Percentiles rank a stretch among this genome's conserved stretches.
phyloP scores from a whole-genome alignment of 2,329 filamentous ascomycete species.

The Proliferodiscus dingleyae region DNA sequence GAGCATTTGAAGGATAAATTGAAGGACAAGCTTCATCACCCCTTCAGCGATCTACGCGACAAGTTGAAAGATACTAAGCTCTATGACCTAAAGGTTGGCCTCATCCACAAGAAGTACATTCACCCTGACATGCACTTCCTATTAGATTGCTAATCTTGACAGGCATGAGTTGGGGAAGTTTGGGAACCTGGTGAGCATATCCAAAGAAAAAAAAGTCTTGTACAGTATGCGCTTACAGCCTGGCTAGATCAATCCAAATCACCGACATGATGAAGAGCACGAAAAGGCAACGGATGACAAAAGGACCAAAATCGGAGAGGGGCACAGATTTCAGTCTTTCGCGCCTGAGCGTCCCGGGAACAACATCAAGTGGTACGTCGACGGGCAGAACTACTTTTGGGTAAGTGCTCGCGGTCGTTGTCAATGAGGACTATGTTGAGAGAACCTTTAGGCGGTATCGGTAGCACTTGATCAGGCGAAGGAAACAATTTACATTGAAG shows the following conservation, averaged over 20 bases:
- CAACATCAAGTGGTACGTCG: constrained; percentile 93
- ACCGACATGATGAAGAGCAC: constrained; percentile 91
- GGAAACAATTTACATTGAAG: constrained; percentile 91
- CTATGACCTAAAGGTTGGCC: constrained; percentile 51
- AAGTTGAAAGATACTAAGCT: constrained; percentile 51
- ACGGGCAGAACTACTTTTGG: constrained; percentile 93
- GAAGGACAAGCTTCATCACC: constrained; percentile 48
- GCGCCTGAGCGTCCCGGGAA: constrained; percentile 84
- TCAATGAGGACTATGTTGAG: neutral
- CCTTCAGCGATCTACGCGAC: constrained; percentile 42
- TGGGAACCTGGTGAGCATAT: constrained; percentile 53
- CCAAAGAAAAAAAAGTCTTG: too few species aligned
- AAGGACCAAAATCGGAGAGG: constrained; percentile 63
- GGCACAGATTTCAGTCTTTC: constrained; percentile 83
- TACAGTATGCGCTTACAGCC: constrained; percentile 1
- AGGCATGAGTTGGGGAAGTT: constrained; percentile 59
- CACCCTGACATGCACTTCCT: neutral
- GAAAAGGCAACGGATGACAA: constrained; percentile 81
- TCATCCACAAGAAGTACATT: constrained; percentile 55
- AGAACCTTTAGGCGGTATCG: constrained; percentile 62
- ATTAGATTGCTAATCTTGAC: constrained; percentile 4
- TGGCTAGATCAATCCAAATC: constrained; percentile 68
- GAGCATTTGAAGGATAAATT: constrained; percentile 38
- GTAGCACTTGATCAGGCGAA: constrained; percentile 83
- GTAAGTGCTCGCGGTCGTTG: constrained; percentile 30